Conservation (phyloP, 495 filamentous ascomycete species). For the Talaromyces borbonicus region DNA sequence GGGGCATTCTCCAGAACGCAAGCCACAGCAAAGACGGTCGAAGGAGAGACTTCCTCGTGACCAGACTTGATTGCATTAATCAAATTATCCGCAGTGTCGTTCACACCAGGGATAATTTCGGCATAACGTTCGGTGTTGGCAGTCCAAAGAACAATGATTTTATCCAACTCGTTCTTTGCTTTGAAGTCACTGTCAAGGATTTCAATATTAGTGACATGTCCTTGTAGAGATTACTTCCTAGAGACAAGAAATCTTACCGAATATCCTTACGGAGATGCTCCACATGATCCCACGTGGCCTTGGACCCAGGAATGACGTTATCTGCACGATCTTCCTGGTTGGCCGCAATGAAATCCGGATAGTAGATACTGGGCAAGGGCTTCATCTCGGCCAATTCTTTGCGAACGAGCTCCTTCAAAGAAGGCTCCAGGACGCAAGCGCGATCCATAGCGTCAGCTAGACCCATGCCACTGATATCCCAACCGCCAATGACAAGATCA, state of each 20-base stretch:
- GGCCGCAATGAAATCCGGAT: constrained; percentile 97
- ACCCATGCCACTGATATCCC: constrained; percentile 91
- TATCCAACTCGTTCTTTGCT: constrained; percentile 72
- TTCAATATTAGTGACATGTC: background rate
- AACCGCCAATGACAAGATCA: constrained; percentile 89
- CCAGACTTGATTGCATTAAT: constrained; percentile 75
- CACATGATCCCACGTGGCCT: constrained; percentile 77
- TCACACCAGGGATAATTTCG: constrained; percentile 78
- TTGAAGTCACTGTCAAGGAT: constrained; percentile 67
- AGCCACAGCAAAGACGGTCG: constrained; percentile 91
- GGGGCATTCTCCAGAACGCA: constrained; percentile 81
- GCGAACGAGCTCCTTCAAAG: constrained; percentile 75
- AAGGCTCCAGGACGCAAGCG: constrained; percentile 86
- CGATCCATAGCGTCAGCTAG: constrained; percentile 92
- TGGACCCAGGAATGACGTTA: constrained; percentile 74
- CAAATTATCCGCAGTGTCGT: constrained; percentile 93
- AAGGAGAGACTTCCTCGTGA: constrained; percentile 84
- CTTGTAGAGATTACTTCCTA: background rate
- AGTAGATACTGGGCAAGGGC: constrained; percentile 92
- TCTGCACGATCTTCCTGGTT: constrained; percentile 98
- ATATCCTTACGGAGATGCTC: constrained; percentile 94
- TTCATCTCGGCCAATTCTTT: constrained; percentile 89
- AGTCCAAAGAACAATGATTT: constrained; percentile 97
- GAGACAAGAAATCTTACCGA: constrained; percentile 48
- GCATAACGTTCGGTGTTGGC: constrained; percentile 98